A percentile compares a stretch with the other conserved stretches of the same genome.
Conservation (phyloP, 805 yeast genomes). For the Blastobotrys mokoenaii region DNA sequence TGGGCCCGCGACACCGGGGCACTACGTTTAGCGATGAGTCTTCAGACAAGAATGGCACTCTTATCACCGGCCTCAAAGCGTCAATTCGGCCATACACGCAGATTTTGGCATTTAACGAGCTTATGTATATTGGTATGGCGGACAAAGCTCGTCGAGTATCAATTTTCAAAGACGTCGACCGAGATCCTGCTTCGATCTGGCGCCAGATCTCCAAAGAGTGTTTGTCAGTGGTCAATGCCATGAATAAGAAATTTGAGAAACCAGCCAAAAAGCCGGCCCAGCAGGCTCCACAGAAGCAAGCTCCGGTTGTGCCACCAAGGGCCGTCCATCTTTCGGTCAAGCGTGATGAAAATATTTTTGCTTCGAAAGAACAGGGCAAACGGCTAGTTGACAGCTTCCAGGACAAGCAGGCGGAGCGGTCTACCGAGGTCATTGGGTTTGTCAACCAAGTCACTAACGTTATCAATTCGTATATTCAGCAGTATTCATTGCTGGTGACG, state of each 20-base stretch:
- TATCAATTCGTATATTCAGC: neutral
- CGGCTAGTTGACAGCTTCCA: slow-evolving; percentile 17
- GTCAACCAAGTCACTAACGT: neutral
- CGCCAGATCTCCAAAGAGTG: slow-evolving; percentile 21
- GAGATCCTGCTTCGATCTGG: slow-evolving; percentile 27
- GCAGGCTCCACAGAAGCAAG: slow-evolving; percentile 5
- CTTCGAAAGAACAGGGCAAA: neutral
- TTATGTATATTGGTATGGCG: slow-evolving; percentile 24
- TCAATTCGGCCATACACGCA: slow-evolving; percentile 21
- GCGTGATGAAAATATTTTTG: slow-evolving; percentile 4
- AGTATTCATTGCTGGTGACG: slow-evolving; percentile 9
- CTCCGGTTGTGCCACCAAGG: neutral
- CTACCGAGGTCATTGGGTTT: slow-evolving; percentile 14
- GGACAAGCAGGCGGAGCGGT: slow-evolving; percentile 20
- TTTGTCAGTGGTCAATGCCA: slow-evolving; percentile 13
- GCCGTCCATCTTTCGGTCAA: slow-evolving; percentile 4
- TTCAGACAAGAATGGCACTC: slow-evolving; percentile 29
- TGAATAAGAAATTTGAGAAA: slow-evolving; percentile 5
- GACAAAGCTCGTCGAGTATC: slow-evolving; percentile 25
- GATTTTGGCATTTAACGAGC: slow-evolving; percentile 32
- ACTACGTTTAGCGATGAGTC: slow-evolving; percentile 22
- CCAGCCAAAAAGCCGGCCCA: slow-evolving; percentile 4
- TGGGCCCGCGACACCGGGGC: slow-evolving; percentile 30
- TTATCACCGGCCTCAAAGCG: slow-evolving; percentile 29
- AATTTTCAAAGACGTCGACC: slow-evolving; percentile 30